Evolutionary conservation across 129 eudicot genomes (phyloP).

Genomic region (Ambrosia artemisiifolia): DNA sequence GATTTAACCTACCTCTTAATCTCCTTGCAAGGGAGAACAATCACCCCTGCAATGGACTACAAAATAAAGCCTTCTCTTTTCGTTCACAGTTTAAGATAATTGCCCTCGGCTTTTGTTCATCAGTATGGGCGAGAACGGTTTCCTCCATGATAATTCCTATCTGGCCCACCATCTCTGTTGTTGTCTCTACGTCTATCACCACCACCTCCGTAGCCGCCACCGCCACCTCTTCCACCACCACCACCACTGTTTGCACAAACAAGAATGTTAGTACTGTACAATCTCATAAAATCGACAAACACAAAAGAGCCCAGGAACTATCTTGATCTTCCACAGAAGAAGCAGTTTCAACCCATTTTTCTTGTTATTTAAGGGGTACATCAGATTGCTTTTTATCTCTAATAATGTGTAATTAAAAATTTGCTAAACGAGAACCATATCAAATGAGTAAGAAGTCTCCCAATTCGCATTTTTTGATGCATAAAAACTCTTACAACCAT

Average conservation of each 20-base stretch:
- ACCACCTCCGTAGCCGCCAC: constrained; percentile 55
- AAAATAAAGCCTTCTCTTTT: constrained; percentile 50
- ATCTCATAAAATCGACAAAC: background rate
- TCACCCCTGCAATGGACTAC: constrained; percentile 45
- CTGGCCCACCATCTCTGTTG: constrained; percentile 86
- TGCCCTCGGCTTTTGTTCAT: constrained; percentile 26
- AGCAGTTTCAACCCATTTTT: background rate
- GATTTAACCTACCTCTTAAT: constrained; percentile 86
- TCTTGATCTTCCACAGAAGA: background rate
- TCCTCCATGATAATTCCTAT: constrained; percentile 81
- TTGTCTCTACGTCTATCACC: constrained; percentile 74
- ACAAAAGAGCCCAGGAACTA: background rate
- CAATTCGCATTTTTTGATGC: background rate
- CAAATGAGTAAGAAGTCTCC: background rate
- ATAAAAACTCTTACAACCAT: background rate
- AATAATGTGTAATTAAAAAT: background rate
- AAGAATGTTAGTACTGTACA: constrained; percentile 10
- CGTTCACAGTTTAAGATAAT: constrained; percentile 43
- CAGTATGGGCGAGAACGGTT: constrained; percentile 95
- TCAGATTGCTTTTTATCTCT: background rate
- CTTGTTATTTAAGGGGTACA: background rate
- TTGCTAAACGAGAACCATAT: background rate
- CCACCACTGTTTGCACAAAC: constrained; percentile 54
- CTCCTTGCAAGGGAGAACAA: constrained; percentile 55
- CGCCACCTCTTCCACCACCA: constrained; percentile 59